Evolutionary conservation across 1,284 basidiomycete genomes (phyloP).

Genomic region (Papiliotrema nemorosa): DNA sequence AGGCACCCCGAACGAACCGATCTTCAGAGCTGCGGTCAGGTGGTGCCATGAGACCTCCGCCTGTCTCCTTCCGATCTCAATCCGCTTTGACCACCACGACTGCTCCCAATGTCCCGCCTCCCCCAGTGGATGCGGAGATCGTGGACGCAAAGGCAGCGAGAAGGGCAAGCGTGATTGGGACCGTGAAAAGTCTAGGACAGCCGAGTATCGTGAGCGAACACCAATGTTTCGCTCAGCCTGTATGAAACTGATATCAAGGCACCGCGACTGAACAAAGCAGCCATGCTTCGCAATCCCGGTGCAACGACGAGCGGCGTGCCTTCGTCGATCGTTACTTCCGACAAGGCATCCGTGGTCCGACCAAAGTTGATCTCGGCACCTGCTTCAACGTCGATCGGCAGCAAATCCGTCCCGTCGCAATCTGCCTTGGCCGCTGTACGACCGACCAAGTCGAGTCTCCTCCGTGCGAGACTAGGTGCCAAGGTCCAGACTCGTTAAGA

Average conservation of each 20-base stretch:
- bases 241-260: conserved; percentile 15
- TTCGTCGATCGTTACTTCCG: not conserved
- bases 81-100: conserved; percentile 17
- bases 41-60: conserved; percentile 1
- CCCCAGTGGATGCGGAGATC: not conserved
- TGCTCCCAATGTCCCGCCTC: conserved; percentile 7
- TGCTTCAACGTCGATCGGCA: not conserved
- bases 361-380: not conserved
- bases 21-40: conserved; percentile 22
- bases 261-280: conserved; percentile 37
- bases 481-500: conserved; percentile 8
- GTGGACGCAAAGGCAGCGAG: conserved; percentile 3
- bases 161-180: conserved; percentile 11
- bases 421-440: no score
- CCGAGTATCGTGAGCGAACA: conserved; percentile 27
- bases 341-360: not conserved
- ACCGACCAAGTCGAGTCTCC: conserved; percentile 24
- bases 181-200: conserved; percentile 21
- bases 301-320: not conserved
- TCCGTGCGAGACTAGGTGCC: conserved; percentile 23
- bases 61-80: conserved; percentile 8
- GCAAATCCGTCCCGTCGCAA: not conserved
- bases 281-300: conserved; percentile 28
- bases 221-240: not conserved
- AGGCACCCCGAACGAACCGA: conserved; percentile 25